Evolutionary conservation across 192 early-diverging fungal species (phyloP), one percentile per base, ranked within the genome.

Genomic region (Dispira simplex): DNA sequence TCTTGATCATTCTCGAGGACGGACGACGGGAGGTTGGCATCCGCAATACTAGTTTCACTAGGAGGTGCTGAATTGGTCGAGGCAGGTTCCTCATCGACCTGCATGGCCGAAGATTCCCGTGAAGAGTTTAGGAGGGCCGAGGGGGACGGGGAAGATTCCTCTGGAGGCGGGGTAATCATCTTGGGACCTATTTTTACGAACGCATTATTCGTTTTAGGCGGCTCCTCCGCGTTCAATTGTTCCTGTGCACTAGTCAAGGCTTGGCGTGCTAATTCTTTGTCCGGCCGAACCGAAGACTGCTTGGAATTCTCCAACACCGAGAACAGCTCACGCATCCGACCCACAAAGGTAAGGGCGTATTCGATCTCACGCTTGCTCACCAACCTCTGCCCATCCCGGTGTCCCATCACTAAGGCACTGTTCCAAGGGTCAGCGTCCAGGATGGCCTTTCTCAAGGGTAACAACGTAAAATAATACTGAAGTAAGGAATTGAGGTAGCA

Each of bases 401-500:
- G 71, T 0, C 76, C 76, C 46, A 66, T 28, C 23, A 18, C 64
- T 12, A 59, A 48, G 8, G 27, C 16, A 49, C 72, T 73, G 68
- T 78, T 78, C 76, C 76, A 78, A 18, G 26, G 70, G n/a, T 10
- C 44, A 5, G 44, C 63, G 16, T 79, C 68, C 63, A 89, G 57
- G 8, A 91, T 80, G 0, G 83, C 70, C 11, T 80, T 65, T 2
- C 89, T 79, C 5, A 91, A 68, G 0, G 80, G 78, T 27, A 73
- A 54, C 3, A 91, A 63, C 0, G 85, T 85, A 56, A 81, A 91
- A 23, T 86, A 70, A 57, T 86, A 88, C 76, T 89, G 83, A 23
- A 94, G 70, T 21, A 94, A 68, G 45, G 87, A 88, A 68, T 92
- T 94, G 18, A 94, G 75, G 67, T 94, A 94, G 71, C 91, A 94